Conservation (phyloP, 2,329 filamentous ascomycete genomes). For the Apiospora phragmitis region DNA sequence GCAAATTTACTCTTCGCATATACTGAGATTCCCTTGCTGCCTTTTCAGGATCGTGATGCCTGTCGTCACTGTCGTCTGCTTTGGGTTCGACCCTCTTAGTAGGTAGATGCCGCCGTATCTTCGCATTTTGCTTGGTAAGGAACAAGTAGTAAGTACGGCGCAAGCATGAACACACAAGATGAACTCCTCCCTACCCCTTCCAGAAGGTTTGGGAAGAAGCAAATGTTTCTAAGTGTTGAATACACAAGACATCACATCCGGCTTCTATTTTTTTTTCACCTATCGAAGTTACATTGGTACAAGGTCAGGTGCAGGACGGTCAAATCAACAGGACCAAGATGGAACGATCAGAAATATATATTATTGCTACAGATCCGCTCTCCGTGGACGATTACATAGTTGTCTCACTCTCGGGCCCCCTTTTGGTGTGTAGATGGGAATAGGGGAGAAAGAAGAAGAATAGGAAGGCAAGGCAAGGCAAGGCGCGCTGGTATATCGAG, state of each 20-base stretch:
- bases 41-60: background rate
- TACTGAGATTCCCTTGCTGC: background rate
- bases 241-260: too few relatives aligned
- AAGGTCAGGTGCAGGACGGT: too few relatives aligned
- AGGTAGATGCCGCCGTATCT: too few relatives aligned
- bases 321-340: background rate
- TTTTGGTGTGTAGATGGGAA: background rate
- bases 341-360: background rate
- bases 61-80: too few relatives aligned
- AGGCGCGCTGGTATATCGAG: conserved; percentile 7
- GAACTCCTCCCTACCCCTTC: too few relatives aligned
- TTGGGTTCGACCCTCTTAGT: too few relatives aligned
- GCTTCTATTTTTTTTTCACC: too few relatives aligned
- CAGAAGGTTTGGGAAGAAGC: too few relatives aligned
- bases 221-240: too few relatives aligned
- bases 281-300: background rate
- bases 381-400: background rate
- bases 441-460: background rate
- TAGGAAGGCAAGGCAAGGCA: background rate
- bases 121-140: too few relatives aligned
- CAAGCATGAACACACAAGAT: too few relatives aligned
- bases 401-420: background rate
- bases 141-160: too few relatives aligned
- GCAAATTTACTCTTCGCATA: conserved; percentile 2
- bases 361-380: background rate